Conservation (phyloP, 2,329 filamentous ascomycete species). For the Pyrenophora tritici-repentis region DNA sequence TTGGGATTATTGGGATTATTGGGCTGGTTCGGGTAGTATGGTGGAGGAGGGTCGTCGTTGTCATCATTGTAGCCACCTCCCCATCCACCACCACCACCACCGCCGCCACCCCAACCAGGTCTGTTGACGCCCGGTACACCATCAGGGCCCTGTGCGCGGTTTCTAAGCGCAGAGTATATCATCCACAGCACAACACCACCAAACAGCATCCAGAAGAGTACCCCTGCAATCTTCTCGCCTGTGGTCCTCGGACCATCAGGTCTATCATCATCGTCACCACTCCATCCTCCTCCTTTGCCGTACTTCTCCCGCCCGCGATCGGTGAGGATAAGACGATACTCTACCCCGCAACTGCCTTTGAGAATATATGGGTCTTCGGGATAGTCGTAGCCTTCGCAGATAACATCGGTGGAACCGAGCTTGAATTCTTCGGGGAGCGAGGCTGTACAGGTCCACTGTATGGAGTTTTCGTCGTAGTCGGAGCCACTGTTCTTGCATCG, state of each 20-base stretch:
- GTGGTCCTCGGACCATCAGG: constrained; percentile 46
- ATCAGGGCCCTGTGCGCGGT: constrained; percentile 32
- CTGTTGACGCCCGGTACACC: constrained; percentile 32
- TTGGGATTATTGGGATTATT: constrained; percentile 27
- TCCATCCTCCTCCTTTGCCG: constrained; percentile 56
- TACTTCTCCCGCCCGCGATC: constrained; percentile 74
- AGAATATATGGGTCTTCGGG: constrained; percentile 84
- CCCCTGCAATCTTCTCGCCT: constrained; percentile 37
- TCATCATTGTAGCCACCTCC: constrained; percentile 39
- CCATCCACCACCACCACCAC: constrained; percentile 50
- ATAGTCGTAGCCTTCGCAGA: constrained; percentile 84
- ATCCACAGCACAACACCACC: constrained; percentile 65
- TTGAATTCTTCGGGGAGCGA: constrained; percentile 67
- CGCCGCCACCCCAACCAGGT: constrained; percentile 48
- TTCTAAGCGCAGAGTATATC: constrained; percentile 59
- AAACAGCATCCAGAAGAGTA: constrained; percentile 67
- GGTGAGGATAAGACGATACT: constrained; percentile 82
- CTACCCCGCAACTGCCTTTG: constrained; percentile 89
- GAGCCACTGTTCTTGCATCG: constrained; percentile 86
- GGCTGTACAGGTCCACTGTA: constrained; percentile 89
- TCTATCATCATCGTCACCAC: constrained; percentile 44
- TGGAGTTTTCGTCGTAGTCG: constrained; percentile 79
- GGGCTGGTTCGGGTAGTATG: constrained; percentile 48
- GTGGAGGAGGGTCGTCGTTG: constrained; percentile 57
- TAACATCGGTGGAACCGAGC: constrained; percentile 84